Base-by-base conservation (phyloP, 2,329 filamentous ascomycete species). In the Alternaria sp. region DNA sequence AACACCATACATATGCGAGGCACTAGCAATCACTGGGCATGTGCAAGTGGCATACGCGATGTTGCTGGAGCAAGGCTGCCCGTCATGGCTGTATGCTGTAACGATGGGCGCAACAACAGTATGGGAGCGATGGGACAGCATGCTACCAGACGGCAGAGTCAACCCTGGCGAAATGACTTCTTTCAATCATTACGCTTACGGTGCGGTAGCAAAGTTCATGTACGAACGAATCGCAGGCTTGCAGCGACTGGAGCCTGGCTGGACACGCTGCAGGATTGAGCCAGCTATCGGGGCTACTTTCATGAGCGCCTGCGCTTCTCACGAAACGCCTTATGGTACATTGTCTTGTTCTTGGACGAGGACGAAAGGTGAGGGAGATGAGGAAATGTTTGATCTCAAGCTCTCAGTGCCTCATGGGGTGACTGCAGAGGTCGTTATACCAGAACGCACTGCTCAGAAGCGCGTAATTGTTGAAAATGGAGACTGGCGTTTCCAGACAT, bases 91-190 rank as follows among this genome's bases (percentile, higher is more conserved):
- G 1, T 83, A 83, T 45, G 80, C 80, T 4, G 76, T 84, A 6
- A 77, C 74, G 0, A 77, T 80, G 76, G 74, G 75, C 3, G 81
- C 77, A 0, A 84, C 82, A 0, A 84, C 81, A 0, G 80, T 78
- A 0, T 84, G 82, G 82, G 82, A 84, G 58, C 74, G 82, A 0
- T 84, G 82, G 82, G 80, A 84, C 45, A 81, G 79, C 40, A 72
- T 84, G 36, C 66, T 82, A 0, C 73, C 79, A 0, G 72, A 83
- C 54, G 81, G 81, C 0, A 73, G 61, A 0, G 61, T 83, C 21
- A 83, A 83, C 54, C 73, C 78, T 0, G 79, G 80, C 0, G 68
- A 75, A 36, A 83, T 83, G 82, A 82, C 80, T 0, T 81, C 29
- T 17, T 61, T 61, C 39, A 61, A 61, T 14, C 58, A 61, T 26